A percentile compares a stretch with the other conserved stretches of the same genome.
Evolutionary conservation across 1,139 yeast genomes (phyloP).

Genomic region (Williopsis jadinii): DNA sequence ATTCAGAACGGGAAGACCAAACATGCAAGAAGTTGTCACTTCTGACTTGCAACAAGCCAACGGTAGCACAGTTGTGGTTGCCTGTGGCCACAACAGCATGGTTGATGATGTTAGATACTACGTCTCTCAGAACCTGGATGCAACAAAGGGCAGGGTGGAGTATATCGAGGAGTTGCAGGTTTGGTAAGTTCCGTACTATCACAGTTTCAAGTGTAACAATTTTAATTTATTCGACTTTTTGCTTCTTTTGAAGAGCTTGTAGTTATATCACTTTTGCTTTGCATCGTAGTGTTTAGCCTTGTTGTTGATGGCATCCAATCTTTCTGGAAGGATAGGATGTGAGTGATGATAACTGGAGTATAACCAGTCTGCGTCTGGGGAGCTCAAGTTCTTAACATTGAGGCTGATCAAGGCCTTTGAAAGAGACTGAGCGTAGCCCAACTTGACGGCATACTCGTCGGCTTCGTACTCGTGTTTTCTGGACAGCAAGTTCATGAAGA

Average conservation of each 20-base stretch:
- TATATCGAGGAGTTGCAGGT: conserved; percentile 21
- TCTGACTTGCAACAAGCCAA: conserved; percentile 31
- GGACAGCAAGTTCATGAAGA: conserved; percentile 59
- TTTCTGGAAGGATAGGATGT: conserved; percentile 87
- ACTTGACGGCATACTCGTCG: conserved; percentile 70
- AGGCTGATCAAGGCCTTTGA: conserved; percentile 67
- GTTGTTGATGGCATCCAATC: conserved; percentile 62
- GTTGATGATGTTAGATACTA: conserved; percentile 42
- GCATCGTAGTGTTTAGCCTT: conserved; percentile 10
- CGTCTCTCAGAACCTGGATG: conserved; percentile 20
- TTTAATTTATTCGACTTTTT: neutral
- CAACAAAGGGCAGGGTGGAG: conserved; percentile 16
- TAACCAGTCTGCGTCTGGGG: conserved; percentile 83
- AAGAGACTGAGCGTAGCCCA: conserved; percentile 66
- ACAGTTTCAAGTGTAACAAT: neutral
- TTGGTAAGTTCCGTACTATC: conserved; percentile 10
- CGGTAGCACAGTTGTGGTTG: conserved; percentile 37
- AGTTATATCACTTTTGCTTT: conserved; percentile 12
- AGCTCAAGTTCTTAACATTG: conserved; percentile 72
- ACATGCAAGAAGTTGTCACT: conserved; percentile 31
- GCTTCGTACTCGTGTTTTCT: conserved; percentile 93
- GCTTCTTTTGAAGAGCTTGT: too few relatives aligned
- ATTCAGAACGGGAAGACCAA: conserved; percentile 43
- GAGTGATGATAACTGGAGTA: conserved; percentile 85
- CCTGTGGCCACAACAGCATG: conserved; percentile 47